Base-by-base conservation (phyloP, 2,329 filamentous ascomycete species). In the Colletotrichum lupini region DNA sequence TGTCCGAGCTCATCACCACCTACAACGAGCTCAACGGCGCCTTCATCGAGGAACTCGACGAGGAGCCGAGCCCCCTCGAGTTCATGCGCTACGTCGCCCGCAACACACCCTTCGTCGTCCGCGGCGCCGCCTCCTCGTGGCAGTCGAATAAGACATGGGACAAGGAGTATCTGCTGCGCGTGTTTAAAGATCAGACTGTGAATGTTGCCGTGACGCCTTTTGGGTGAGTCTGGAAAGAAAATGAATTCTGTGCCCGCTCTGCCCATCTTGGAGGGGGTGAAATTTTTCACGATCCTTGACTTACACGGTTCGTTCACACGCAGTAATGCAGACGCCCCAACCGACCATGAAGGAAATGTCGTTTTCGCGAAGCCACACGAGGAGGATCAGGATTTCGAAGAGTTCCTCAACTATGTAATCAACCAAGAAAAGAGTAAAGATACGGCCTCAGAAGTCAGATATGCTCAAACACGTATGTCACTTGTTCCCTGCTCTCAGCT, bases 161-260 rank as follows among this genome's bases (percentile, higher is more conserved):
- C 72, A 86, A 88, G 2, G 78, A 82, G 1, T 93, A 91, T 77
- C 84, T 97, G 4, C 85, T 85, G 35, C 76, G 85, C 2, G 82
- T 84, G 0, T 86, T 97, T 77, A 82, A 81, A 6, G 86, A 86
- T 4, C 85, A 89, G 66, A 81, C 81, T 1, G 92, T 97, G 64
- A 94, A 94, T 76, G 93, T 96, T 69, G 93, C 94, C 26, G 88
- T 95, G 42, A 97, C 94, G n/a, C 93, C 93, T 1, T 80, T 85
- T 57, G 93, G 93, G 89, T 92, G 83, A 76, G 86, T 58, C n/a
- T 30, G 16, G 14, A 58, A 28, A 5, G 12, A 6, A 42, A 42
- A 19, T 19, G 11, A 35, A 35, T 4, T n/a, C 22, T 42, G 9
- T 42, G 16, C 14, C 16, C 30, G 30, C 30, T 3, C 12, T 6